Percentiles rank a stretch among this genome's conserved stretches.
Conservation (phyloP, 139 green algal species). For the Zygnema circumcarinatum region DNA sequence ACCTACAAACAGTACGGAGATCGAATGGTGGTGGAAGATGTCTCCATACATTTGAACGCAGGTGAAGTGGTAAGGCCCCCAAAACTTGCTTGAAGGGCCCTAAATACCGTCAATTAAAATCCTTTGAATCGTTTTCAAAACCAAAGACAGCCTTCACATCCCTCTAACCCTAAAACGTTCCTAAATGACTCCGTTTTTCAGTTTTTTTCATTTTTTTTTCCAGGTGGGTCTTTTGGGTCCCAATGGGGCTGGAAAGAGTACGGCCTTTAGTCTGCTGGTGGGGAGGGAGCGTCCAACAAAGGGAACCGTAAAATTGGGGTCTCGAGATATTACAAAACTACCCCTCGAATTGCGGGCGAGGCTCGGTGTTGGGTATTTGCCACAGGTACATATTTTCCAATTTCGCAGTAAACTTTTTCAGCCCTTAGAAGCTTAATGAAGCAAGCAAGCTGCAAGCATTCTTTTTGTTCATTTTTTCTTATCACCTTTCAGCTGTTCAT, state of each 20-base stretch:
- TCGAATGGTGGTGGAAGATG: constrained; percentile 35
- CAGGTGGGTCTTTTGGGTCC: constrained; percentile 83
- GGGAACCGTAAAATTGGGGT: constrained; percentile 22
- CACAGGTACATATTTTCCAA: constrained; percentile 32
- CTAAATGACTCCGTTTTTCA: background rate
- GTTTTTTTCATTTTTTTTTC: background rate
- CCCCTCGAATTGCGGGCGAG: constrained; percentile 37
- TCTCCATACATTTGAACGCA: background rate
- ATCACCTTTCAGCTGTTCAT: background rate
- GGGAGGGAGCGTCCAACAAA: constrained; percentile 37
- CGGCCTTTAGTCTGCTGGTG: constrained; percentile 59
- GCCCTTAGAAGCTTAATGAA: too few species aligned
- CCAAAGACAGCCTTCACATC: background rate
- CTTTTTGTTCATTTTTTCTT: constrained; percentile 20
- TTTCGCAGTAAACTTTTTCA: too few species aligned
- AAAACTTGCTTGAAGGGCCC: too few species aligned
- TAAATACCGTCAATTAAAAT: too few species aligned
- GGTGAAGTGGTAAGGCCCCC: constrained; percentile 10
- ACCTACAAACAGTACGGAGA: constrained; percentile 21
- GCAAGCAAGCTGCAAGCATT: too few species aligned
- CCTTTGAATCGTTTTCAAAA: background rate
- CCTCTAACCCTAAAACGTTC: background rate
- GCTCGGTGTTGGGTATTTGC: constrained; percentile 52
- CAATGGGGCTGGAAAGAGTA: constrained; percentile 86
- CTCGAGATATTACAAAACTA: constrained; percentile 42